These are phyloP conservation scores for Paratrimastix pyriformis DNA, from an alignment of 78 protist genomes.

Conservation along the genomic window DNA sequence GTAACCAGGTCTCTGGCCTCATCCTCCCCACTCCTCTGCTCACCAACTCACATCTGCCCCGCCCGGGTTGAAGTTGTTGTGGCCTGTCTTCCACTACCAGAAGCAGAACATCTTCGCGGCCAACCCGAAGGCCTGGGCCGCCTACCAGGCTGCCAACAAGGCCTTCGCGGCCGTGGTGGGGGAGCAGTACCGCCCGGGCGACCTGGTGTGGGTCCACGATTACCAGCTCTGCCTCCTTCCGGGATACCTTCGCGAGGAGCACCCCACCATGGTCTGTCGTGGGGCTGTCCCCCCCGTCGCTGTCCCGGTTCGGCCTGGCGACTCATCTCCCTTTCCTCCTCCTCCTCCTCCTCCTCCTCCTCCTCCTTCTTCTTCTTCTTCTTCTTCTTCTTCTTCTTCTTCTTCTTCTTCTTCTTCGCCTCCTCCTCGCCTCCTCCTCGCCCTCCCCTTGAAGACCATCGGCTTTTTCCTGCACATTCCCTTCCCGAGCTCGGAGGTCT, in stretches of 20 bases:
- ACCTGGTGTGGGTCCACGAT: slow-evolving; percentile 14
- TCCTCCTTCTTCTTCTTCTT: too few species aligned
- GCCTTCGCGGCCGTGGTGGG: background rate
- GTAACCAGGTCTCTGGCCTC: background rate
- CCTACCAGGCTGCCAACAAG: background rate
- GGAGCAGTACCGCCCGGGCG: background rate
- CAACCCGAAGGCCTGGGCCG: background rate
- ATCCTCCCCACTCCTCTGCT: too few species aligned
- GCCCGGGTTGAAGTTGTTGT: too few species aligned
- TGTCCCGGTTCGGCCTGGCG: too few species aligned
- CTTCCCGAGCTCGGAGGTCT: slow-evolving; percentile 74
- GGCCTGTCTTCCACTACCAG: slow-evolving; percentile 16
- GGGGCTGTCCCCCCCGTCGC: too few species aligned
- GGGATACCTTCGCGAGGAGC: background rate
- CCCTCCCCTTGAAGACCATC: too few species aligned
- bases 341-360: too few species aligned
- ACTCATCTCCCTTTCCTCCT: too few species aligned
- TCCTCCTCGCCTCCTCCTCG: too few species aligned
- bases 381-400: too few species aligned
- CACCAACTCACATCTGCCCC: too few species aligned
- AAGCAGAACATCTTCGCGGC: background rate
- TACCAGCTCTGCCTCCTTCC: slow-evolving; percentile 20
- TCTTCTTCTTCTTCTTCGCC: too few species aligned
- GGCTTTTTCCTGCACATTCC: slow-evolving; percentile 84
- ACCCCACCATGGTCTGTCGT: background rate